phyloP scores from a whole-genome alignment of 2,329 filamentous ascomycete genomes.

The Cordyceps fumosorosea region DNA sequence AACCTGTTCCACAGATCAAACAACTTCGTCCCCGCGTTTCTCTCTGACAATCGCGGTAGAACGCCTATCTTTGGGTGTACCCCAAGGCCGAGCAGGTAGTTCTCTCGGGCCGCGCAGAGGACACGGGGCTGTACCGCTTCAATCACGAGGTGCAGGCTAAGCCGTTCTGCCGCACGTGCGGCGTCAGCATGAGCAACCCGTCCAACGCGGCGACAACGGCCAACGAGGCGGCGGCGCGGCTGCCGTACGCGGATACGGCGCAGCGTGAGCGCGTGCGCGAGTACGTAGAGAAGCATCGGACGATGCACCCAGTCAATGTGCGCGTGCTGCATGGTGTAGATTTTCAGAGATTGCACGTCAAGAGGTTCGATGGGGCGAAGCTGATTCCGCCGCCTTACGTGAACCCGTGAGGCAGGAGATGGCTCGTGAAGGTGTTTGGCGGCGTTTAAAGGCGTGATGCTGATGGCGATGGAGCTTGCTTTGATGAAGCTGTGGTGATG shows the following conservation, averaged over 20 bases:
- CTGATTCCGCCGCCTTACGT: conserved; percentile 28
- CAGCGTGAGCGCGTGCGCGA: conserved; percentile 23
- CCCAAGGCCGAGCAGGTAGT: conserved; percentile 32
- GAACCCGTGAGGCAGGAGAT: conserved; percentile 26
- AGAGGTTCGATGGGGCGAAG: conserved; percentile 23
- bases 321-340: conserved; percentile 34
- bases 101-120: conserved; percentile 31
- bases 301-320: conserved; percentile 30
- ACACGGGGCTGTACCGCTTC: conserved; percentile 35
- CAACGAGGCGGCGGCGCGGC: background rate
- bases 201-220: conserved; percentile 20
- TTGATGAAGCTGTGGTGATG: too few relatives aligned
- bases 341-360: conserved; percentile 21
- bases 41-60: conserved; percentile 24
- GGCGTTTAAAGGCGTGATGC: too few relatives aligned
- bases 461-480: too few relatives aligned
- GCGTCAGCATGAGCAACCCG: conserved; percentile 34
- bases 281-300: conserved; percentile 13
- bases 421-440: too few relatives aligned
- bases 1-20: too few relatives aligned
- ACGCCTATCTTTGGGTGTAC: conserved; percentile 40
- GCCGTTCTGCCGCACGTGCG: conserved; percentile 43
- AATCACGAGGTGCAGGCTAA: conserved; percentile 27
- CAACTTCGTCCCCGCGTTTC: too few relatives aligned
- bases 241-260: conserved; percentile 28